phyloP scores from a whole-genome alignment of 78 protist species.

The Dictyostelium citrinum region DNA sequence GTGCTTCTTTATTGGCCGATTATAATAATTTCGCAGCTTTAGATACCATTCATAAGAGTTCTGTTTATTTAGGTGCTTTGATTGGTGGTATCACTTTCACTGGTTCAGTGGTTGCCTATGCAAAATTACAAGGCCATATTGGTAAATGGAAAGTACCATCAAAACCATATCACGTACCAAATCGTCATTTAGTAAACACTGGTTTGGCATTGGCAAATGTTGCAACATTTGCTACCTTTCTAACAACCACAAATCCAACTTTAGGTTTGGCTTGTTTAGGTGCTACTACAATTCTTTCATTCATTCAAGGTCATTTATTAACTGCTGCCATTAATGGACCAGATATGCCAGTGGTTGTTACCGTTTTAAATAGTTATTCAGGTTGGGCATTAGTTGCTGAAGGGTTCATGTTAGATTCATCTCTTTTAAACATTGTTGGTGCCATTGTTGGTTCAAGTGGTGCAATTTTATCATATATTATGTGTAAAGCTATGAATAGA shows the following conservation, averaged over 20 bases:
- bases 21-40: not conserved
- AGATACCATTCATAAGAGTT: slow-evolving; percentile 29
- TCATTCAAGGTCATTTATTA: slow-evolving; percentile 88
- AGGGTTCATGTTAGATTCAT: slow-evolving; percentile 91
- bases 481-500: slow-evolving; percentile 99
- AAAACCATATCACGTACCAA: slow-evolving; percentile 82
- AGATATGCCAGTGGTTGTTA: slow-evolving; percentile 99
- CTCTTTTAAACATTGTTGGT: slow-evolving; percentile 93
- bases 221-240: slow-evolving; percentile 40
- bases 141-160: slow-evolving; percentile 25
- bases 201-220: slow-evolving; percentile 46
- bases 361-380: slow-evolving; percentile 96
- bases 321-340: slow-evolving; percentile 97
- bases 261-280: slow-evolving; percentile 55
- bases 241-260: slow-evolving; percentile 38
- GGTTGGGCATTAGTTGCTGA: slow-evolving; percentile 94
- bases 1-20: not conserved
- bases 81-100: slow-evolving; percentile 94
- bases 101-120: slow-evolving; percentile 96
- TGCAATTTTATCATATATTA: slow-evolving; percentile 96
- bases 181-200: slow-evolving; percentile 70
- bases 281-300: slow-evolving; percentile 60
- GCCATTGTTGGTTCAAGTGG: slow-evolving; percentile 97
- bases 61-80: slow-evolving; percentile 85
- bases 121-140: slow-evolving; percentile 91